phyloP scores from a whole-genome alignment of 2,329 filamentous ascomycete genomes.

The Chaetomiaceae sp. region DNA sequence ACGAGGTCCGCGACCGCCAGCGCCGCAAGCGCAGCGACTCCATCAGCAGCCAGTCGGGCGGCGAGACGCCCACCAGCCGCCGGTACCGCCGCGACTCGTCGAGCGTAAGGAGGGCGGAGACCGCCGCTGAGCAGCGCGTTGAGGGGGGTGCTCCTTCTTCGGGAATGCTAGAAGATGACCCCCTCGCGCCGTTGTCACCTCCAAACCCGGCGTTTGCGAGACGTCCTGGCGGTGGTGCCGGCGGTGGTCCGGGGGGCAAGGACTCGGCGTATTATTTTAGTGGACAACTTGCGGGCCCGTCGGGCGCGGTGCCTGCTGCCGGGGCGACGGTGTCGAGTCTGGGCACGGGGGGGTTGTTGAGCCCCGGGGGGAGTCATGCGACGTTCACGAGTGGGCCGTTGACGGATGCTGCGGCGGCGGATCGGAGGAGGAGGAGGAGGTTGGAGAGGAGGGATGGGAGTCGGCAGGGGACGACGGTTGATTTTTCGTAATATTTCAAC shows the following conservation, averaged over 20 bases:
- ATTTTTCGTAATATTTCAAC: slow-evolving; percentile 19
- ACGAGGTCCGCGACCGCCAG: slow-evolving; percentile 42
- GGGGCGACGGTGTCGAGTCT: slow-evolving; percentile 45
- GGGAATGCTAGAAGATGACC: slow-evolving; percentile 20
- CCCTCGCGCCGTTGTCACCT: slow-evolving; percentile 41
- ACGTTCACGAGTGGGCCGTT: slow-evolving; percentile 38
- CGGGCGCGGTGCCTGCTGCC: slow-evolving; percentile 36
- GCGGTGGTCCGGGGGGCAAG: slow-evolving; percentile 41
- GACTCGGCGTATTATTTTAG: slow-evolving; percentile 57
- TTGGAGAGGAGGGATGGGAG: slow-evolving; percentile 48
- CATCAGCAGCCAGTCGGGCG: slow-evolving; percentile 52
- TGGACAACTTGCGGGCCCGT: slow-evolving; percentile 39
- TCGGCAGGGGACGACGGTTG: slow-evolving; percentile 28
- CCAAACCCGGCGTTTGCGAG: slow-evolving; percentile 54
- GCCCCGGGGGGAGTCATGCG: slow-evolving; percentile 39
- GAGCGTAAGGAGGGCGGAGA: slow-evolving; percentile 43
- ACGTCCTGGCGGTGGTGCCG: slow-evolving; percentile 38
- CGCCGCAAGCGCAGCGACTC: slow-evolving; percentile 43
- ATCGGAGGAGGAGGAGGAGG: slow-evolving; percentile 53
- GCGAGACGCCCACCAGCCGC: slow-evolving; percentile 46
- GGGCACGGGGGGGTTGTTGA: slow-evolving; percentile 34
- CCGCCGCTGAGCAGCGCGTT: slow-evolving; percentile 42
- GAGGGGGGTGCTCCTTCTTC: slow-evolving; percentile 29
- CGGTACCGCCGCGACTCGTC: slow-evolving; percentile 54
- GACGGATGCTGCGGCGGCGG: slow-evolving; percentile 39